Evolutionary conservation across 2,329 filamentous ascomycete species (phyloP).

Genomic region (Teratosphaeria pseudoeucalypti): DNA sequence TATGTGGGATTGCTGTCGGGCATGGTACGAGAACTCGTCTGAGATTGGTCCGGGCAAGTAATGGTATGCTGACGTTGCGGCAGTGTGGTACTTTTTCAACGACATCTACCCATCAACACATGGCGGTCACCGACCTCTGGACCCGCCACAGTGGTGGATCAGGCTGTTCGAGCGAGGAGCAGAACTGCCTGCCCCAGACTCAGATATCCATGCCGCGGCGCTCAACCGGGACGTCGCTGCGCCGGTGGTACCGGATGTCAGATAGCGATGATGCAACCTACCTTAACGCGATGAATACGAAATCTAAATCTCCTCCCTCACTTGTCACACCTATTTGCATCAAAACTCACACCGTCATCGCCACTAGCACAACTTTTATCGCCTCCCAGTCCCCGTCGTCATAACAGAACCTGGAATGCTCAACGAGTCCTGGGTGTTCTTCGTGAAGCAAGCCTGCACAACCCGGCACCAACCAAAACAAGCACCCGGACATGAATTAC

Average conservation of each 20-base stretch:
- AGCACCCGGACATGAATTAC: too few species aligned
- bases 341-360: not conserved
- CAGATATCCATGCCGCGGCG: slow-evolving; percentile 21
- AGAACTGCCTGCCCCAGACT: not conserved
- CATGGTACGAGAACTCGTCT: slow-evolving; percentile 45
- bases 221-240: slow-evolving; percentile 20
- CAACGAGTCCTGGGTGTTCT: too few species aligned
- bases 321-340: not conserved
- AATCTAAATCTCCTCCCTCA: not conserved
- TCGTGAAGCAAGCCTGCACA: not conserved
- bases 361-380: not conserved
- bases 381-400: too few species aligned
- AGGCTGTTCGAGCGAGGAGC: slow-evolving; percentile 57
- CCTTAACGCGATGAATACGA: not conserved
- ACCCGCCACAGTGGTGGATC: slow-evolving; percentile 84
- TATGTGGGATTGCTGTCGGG: slow-evolving; percentile 87
- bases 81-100: slow-evolving; percentile 92
- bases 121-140: slow-evolving; percentile 71
- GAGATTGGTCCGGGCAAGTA: not conserved
- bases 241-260: slow-evolving; percentile 18
- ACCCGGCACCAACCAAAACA: too few species aligned
- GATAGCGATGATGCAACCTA: slow-evolving; percentile 1
- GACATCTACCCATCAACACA: slow-evolving; percentile 93
- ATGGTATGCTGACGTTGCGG: not conserved
- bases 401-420: too few species aligned